These are phyloP conservation scores for Eragrostis tef DNA, from an alignment of 202 grass and related monocot genomes.

Conservation along the genomic window DNA sequence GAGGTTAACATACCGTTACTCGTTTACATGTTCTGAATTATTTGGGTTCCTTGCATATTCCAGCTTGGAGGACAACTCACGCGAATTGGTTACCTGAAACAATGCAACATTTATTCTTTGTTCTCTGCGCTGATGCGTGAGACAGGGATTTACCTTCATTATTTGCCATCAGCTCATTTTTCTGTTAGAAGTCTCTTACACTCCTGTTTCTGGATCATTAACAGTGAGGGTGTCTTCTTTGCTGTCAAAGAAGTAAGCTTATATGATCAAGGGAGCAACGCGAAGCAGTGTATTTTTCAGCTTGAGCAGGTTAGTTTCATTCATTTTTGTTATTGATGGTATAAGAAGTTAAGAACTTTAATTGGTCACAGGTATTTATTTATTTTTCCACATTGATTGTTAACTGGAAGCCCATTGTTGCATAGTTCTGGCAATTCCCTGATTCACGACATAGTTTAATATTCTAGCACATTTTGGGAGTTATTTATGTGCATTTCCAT, in stretches of 20 bases:
- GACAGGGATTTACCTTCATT: too few relatives aligned
- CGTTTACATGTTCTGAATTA: slow-evolving; percentile 27
- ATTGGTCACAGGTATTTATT: not conserved
- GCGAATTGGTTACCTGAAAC: not conserved
- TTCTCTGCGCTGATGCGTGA: not conserved
- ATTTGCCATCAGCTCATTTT: slow-evolving; percentile 15
- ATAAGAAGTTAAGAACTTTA: not conserved
- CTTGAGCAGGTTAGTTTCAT: slow-evolving; percentile 66
- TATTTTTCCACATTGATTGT: slow-evolving; percentile 18
- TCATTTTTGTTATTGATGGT: slow-evolving; percentile 11
- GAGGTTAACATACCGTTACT: not conserved
- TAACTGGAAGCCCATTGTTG: not conserved
- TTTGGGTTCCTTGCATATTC: slow-evolving; percentile 21
- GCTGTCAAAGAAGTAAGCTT: slow-evolving; percentile 85
- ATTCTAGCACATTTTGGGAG: not conserved
- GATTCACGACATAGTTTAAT: not conserved
- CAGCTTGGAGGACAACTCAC: not conserved
- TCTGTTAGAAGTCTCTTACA: not conserved
- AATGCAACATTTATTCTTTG: slow-evolving; percentile 11
- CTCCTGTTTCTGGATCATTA: slow-evolving; percentile 47
- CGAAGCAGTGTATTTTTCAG: slow-evolving; percentile 69
- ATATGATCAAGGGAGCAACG: slow-evolving; percentile 71
- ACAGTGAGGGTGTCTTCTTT: slow-evolving; percentile 79
- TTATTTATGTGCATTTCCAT: slow-evolving; percentile 11
- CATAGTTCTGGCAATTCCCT: not conserved